These are phyloP conservation scores for Thalassiosira livingstoniorum DNA, from an alignment of 352 stramenopile species.

Conservation along the genomic window DNA sequence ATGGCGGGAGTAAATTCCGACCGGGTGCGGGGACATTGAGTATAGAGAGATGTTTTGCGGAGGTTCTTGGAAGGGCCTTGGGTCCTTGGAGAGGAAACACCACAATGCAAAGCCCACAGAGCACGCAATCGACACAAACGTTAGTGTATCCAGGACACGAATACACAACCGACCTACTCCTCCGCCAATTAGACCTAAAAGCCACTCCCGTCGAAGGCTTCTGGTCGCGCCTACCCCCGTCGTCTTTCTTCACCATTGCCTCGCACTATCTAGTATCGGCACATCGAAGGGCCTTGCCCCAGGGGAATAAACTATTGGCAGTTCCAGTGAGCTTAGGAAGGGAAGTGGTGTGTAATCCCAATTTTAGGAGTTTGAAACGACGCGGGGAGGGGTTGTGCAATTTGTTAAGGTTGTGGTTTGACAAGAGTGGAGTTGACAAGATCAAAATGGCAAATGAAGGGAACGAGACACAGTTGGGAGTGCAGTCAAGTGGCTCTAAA, in stretches of 20 bases:
- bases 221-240: slow-evolving; percentile 71
- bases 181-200: slow-evolving; percentile 71
- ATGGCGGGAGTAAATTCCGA: slow-evolving; percentile 51
- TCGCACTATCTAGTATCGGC: slow-evolving; percentile 71
- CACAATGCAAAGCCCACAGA: too few species aligned
- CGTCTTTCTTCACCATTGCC: slow-evolving; percentile 78
- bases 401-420: slow-evolving; percentile 74
- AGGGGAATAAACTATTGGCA: slow-evolving; percentile 70
- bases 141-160: slow-evolving; percentile 83
- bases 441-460: slow-evolving; percentile 24
- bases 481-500: neutral
- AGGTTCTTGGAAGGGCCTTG: slow-evolving; percentile 63
- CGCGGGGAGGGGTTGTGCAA: slow-evolving; percentile 68
- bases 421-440: slow-evolving; percentile 32
- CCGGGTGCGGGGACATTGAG: slow-evolving; percentile 53
- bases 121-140: too few species aligned
- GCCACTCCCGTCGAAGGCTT: slow-evolving; percentile 38
- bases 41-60: slow-evolving; percentile 82
- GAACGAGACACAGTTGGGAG: neutral
- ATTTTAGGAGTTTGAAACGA: slow-evolving; percentile 70
- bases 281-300: slow-evolving; percentile 71
- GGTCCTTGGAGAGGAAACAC: slow-evolving; percentile 19
- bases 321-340: slow-evolving; percentile 66
- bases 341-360: slow-evolving; percentile 75
- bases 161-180: slow-evolving; percentile 78